Conservation (phyloP, 2,329 filamentous ascomycete species). For the Hypoxylon sp. region DNA sequence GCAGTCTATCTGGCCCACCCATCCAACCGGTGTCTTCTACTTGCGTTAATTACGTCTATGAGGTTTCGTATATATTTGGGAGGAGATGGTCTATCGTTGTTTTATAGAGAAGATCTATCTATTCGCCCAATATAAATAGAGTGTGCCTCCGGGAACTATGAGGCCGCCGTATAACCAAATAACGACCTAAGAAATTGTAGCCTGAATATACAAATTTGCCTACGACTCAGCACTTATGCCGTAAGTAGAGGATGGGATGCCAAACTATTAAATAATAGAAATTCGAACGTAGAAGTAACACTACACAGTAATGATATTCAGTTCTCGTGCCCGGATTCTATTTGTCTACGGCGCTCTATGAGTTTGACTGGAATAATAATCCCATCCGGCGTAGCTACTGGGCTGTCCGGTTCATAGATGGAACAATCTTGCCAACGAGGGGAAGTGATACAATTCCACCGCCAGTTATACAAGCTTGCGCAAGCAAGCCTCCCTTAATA, state of each 20-base stretch:
- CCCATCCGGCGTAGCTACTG: neutral
- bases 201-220: constrained; percentile 27
- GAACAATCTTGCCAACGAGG: neutral
- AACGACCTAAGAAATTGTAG: constrained; percentile 17
- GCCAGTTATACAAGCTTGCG: constrained; percentile 14
- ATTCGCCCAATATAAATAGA: constrained; percentile 16
- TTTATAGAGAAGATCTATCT: neutral
- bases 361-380: constrained; percentile 2
- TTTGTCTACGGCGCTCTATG: constrained; percentile 3
- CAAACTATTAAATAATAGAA: neutral
- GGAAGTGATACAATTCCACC: constrained; percentile 6
- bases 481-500: constrained; percentile 6
- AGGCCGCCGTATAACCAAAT: neutral
- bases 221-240: constrained; percentile 3
- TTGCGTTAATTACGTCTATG: neutral
- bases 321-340: neutral
- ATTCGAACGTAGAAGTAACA: neutral
- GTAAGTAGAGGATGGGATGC: neutral
- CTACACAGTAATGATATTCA: neutral
- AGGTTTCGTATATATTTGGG: constrained; percentile 9
- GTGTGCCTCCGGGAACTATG: neutral
- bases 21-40: constrained; percentile 10
- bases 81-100: neutral
- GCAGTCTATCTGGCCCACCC: constrained; percentile 8
- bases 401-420: neutral